Evolutionary conservation across 23 red algal species (phyloP).

Genomic region (Gracilariopsis chorda): DNA sequence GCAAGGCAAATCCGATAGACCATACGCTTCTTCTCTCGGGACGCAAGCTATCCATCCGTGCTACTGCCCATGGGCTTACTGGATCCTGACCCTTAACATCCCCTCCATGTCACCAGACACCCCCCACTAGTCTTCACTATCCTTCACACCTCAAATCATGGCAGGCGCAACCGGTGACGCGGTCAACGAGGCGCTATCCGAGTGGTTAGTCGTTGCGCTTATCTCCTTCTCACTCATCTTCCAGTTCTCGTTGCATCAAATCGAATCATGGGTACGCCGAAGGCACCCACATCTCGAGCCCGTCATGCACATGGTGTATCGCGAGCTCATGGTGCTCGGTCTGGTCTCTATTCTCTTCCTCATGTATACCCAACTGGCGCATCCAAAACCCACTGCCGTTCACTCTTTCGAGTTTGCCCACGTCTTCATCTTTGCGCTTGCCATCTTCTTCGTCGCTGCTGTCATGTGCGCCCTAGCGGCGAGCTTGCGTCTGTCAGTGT

Average conservation of each 20-base stretch:
- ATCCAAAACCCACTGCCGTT: constrained; percentile 12
- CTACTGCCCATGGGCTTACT: too few relatives aligned
- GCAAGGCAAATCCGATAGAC: too few relatives aligned
- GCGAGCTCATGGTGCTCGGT: constrained; percentile 80
- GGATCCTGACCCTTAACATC: too few relatives aligned
- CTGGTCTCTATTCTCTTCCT: constrained; percentile 49
- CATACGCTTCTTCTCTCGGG: too few relatives aligned
- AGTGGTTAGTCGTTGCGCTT: constrained; percentile 50
- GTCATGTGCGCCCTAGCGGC: constrained; percentile 28
- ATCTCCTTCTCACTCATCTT: constrained; percentile 55
- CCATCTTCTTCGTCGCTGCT: constrained; percentile 54
- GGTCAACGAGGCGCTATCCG: constrained; percentile 26
- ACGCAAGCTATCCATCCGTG: too few relatives aligned
- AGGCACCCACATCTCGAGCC: constrained; percentile 32
- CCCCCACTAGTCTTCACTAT: too few relatives aligned
- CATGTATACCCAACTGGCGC: constrained; percentile 12
- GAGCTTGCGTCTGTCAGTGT: constrained; percentile 12
- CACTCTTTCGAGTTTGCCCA: constrained; percentile 79
- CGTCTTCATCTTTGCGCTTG: constrained; percentile 71
- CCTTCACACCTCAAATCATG: too few relatives aligned
- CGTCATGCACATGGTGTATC: constrained; percentile 48
- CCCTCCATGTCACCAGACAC: too few relatives aligned
- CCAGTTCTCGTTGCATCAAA: constrained; percentile 24
- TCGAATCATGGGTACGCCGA: constrained; percentile 39
- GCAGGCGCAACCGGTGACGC: not conserved